A percentile compares a stretch with the other conserved stretches of the same genome.
phyloP scores from a whole-genome alignment of 176 grass and related monocot genomes.

The Bromus sterilis region DNA sequence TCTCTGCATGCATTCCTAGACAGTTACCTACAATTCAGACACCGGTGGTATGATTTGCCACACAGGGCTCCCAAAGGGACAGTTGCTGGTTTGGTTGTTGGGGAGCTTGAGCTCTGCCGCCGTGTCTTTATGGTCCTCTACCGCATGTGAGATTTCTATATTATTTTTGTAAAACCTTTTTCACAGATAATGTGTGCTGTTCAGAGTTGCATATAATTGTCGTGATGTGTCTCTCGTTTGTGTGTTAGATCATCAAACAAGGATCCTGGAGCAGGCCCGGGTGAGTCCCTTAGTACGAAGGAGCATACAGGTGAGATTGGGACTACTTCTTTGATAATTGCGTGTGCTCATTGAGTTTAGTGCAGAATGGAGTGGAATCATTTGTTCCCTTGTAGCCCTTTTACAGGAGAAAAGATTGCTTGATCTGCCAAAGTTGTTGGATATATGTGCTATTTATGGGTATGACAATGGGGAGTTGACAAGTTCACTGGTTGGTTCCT shows the following conservation, averaged over 20 bases:
- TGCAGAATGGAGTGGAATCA: slow-evolving; percentile 10
- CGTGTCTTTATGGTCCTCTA: slow-evolving; percentile 96
- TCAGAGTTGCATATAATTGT: slow-evolving; percentile 2
- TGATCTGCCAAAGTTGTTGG: slow-evolving; percentile 89
- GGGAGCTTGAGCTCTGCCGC: slow-evolving; percentile 83
- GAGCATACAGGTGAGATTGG: slow-evolving; percentile 67
- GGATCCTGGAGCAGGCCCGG: slow-evolving; percentile 61
- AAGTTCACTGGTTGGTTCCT: slow-evolving; percentile 62
- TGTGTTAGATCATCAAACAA: slow-evolving; percentile 84
- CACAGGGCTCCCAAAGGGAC: slow-evolving; percentile 45
- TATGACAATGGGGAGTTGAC: slow-evolving; percentile 77
- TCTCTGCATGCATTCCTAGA: slow-evolving; percentile 84
- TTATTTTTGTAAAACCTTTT: not conserved
- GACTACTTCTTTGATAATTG: not conserved
- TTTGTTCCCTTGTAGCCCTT: slow-evolving; percentile 55
- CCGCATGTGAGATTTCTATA: slow-evolving; percentile 64
- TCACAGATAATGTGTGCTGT: not conserved
- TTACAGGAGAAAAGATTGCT: slow-evolving; percentile 91
- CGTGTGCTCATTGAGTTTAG: slow-evolving; percentile 10
- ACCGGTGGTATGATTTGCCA: slow-evolving; percentile 95
- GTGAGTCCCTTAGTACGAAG: slow-evolving; percentile 75
- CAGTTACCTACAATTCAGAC: slow-evolving; percentile 90
- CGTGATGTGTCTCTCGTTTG: slow-evolving; percentile 11
- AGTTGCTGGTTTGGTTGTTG: slow-evolving; percentile 78
- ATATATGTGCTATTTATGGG: slow-evolving; percentile 93